Percentiles rank a stretch among this genome's conserved stretches.
Conservation (phyloP, 768 basidiomycete genomes). For the Tricholoma sp. region DNA sequence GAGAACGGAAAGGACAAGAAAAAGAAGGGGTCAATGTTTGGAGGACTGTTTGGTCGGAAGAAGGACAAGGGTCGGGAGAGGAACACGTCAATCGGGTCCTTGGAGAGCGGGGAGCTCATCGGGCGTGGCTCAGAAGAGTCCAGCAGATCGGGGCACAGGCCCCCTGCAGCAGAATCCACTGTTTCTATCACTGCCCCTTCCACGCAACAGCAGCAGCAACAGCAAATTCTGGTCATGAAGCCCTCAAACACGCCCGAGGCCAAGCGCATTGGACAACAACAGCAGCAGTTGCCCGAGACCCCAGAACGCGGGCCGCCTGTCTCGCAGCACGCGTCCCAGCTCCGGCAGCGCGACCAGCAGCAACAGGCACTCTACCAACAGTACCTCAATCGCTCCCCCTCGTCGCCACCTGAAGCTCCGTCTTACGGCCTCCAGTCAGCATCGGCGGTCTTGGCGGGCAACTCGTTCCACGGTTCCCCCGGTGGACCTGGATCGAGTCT, state of each 20-base stretch:
- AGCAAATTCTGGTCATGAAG: constrained; percentile 23
- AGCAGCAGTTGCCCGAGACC: constrained; percentile 22
- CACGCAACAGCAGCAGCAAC: constrained; percentile 55
- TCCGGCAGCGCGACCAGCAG: constrained; percentile 85
- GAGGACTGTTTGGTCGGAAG: constrained; percentile 68
- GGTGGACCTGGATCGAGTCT: constrained; percentile 36
- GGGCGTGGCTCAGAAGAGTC: constrained; percentile 59
- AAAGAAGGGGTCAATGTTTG: constrained; percentile 70
- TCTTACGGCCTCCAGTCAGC: constrained; percentile 76
- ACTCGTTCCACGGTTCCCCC: constrained; percentile 24
- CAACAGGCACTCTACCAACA: constrained; percentile 85
- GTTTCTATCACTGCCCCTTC: constrained; percentile 39
- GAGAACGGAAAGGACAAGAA: constrained; percentile 46
- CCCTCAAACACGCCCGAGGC: constrained; percentile 24
- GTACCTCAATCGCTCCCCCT: constrained; percentile 83
- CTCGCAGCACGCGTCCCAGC: constrained; percentile 61
- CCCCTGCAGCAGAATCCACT: constrained; percentile 26
- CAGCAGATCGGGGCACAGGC: constrained; percentile 42
- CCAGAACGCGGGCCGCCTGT: constrained; percentile 36
- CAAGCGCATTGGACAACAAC: constrained; percentile 17
- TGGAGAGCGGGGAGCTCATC: constrained; percentile 45
- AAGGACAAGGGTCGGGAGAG: constrained; percentile 71
- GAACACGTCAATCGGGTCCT: constrained; percentile 38
- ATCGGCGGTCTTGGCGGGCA: constrained; percentile 53
- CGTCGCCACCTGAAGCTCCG: constrained; percentile 69